Conservation (phyloP, 352 stramenopile genomes). For the Globisporangium nodosum region DNA sequence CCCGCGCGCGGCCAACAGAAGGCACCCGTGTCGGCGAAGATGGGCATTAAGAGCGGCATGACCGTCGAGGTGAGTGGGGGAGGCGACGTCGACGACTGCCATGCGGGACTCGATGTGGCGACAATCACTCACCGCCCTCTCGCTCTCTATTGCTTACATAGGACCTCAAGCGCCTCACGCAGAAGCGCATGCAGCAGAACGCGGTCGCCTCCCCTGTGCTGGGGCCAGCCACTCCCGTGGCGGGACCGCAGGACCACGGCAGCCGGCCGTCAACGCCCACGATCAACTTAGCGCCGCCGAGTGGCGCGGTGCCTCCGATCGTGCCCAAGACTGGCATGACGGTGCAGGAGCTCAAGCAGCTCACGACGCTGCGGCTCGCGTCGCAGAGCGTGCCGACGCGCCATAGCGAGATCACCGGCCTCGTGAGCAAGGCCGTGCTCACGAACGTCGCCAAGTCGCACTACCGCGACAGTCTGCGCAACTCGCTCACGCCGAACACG, state of each 20-base stretch:
- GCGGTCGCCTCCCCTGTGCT: slow-evolving; percentile 3
- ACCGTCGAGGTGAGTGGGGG: slow-evolving; percentile 49
- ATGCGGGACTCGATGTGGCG: too few species aligned
- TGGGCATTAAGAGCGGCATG: slow-evolving; percentile 88
- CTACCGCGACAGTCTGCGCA: slow-evolving; percentile 63
- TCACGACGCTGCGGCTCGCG: slow-evolving; percentile 71
- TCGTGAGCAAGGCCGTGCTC: slow-evolving; percentile 74
- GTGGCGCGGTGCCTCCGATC: slow-evolving; percentile 30
- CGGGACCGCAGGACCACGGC: slow-evolving; percentile 18
- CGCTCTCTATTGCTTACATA: slow-evolving; percentile 3
- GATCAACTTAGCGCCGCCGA: slow-evolving; percentile 55
- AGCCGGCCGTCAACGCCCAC: slow-evolving; percentile 48
- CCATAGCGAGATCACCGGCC: slow-evolving; percentile 58
- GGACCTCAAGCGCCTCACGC: slow-evolving; percentile 80
- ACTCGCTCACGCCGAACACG: slow-evolving; percentile 44
- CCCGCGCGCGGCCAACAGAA: slow-evolving; percentile 22
- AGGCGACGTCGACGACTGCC: not conserved
- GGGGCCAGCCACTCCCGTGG: slow-evolving; percentile 22
- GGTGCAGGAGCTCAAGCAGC: slow-evolving; percentile 82
- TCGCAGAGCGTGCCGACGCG: slow-evolving; percentile 59
- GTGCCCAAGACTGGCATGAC: slow-evolving; percentile 80
- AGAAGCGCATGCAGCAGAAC: slow-evolving; percentile 80
- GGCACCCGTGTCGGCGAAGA: slow-evolving; percentile 44
- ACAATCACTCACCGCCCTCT: not conserved
- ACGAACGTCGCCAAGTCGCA: slow-evolving; percentile 73